A percentile compares a stretch with the other conserved stretches of the same genome.
Conservation (phyloP, 208 protist species). For the Angomonas deanei region DNA sequence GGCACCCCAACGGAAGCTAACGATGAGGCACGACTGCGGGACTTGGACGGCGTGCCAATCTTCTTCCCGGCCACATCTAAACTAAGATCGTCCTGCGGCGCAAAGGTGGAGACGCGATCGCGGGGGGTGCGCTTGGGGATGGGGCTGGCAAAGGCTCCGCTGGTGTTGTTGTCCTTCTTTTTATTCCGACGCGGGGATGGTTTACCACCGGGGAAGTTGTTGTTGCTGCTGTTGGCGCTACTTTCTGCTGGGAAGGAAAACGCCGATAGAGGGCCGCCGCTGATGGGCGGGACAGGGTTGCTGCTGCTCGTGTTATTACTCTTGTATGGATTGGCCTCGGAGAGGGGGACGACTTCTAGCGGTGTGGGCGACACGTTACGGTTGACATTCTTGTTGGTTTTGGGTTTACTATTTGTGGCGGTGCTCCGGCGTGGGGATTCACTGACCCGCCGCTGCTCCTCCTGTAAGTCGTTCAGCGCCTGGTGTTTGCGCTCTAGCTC, state of each 20-base stretch:
- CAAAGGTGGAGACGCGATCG: too few species aligned
- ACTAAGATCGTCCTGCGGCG: not conserved
- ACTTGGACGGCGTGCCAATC: conserved; percentile 5
- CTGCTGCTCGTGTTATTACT: not conserved
- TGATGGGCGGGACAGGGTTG: not conserved
- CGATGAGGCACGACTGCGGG: conserved; percentile 15
- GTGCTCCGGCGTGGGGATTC: too few species aligned
- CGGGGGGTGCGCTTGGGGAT: not conserved
- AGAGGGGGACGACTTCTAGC: too few species aligned
- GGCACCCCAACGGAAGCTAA: conserved; percentile 7
- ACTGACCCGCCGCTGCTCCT: too few species aligned
- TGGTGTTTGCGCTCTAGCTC: not conserved
- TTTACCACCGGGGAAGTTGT: not conserved
- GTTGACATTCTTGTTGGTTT: too few species aligned
- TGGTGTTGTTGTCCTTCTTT: not conserved
- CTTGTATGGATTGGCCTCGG: not conserved
- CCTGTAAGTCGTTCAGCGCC: not conserved
- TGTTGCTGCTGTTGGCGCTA: not conserved
- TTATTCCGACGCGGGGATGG: too few species aligned
- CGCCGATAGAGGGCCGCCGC: not conserved
- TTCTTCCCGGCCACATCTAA: conserved; percentile 17
- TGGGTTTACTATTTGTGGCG: too few species aligned
- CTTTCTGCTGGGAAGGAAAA: not conserved
- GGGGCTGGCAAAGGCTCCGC: not conserved
- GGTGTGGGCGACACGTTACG: too few species aligned